Evolutionary conservation across 2,329 filamentous ascomycete species (phyloP).

Genomic region (Fusarium sp.): DNA sequence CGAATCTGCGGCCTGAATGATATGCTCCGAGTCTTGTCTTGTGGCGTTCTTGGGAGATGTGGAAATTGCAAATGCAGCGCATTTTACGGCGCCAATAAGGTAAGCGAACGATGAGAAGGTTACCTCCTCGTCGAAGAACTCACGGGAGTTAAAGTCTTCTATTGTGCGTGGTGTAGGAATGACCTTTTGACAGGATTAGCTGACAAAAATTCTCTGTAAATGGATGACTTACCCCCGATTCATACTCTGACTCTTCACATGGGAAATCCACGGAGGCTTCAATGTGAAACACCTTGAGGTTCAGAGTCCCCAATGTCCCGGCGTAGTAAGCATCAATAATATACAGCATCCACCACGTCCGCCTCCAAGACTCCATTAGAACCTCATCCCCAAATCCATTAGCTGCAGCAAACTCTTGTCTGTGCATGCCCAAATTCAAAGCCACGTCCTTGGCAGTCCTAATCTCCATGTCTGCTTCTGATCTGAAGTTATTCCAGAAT

Average conservation of each 20-base stretch:
- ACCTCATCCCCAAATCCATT: slow-evolving; percentile 62
- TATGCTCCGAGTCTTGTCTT: slow-evolving; percentile 16
- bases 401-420: slow-evolving; percentile 63
- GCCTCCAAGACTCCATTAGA: slow-evolving; percentile 70
- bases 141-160: slow-evolving; percentile 32
- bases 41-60: slow-evolving; percentile 19
- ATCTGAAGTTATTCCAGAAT: slow-evolving; percentile 52
- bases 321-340: slow-evolving; percentile 67
- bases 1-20: slow-evolving; percentile 36
- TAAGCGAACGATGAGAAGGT: slow-evolving; percentile 36
- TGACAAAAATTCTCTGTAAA: rapidly evolving
- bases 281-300: slow-evolving; percentile 54
- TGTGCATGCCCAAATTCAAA: slow-evolving; percentile 71
- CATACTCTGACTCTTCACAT: slow-evolving; percentile 72
- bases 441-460: slow-evolving; percentile 69
- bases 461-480: slow-evolving; percentile 48
- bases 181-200: not conserved
- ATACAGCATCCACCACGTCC: slow-evolving; percentile 81
- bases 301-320: slow-evolving; percentile 48
- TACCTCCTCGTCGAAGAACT: slow-evolving; percentile 18
- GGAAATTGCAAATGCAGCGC: slow-evolving; percentile 18
- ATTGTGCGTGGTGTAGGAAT: slow-evolving; percentile 28
- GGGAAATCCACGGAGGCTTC: slow-evolving; percentile 70
- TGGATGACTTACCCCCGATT: slow-evolving; percentile 51
- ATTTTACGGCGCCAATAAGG: slow-evolving; percentile 28